These are phyloP conservation scores for Gossypium arboreum DNA, from an alignment of 345 rosid species.

Conservation along the genomic window DNA sequence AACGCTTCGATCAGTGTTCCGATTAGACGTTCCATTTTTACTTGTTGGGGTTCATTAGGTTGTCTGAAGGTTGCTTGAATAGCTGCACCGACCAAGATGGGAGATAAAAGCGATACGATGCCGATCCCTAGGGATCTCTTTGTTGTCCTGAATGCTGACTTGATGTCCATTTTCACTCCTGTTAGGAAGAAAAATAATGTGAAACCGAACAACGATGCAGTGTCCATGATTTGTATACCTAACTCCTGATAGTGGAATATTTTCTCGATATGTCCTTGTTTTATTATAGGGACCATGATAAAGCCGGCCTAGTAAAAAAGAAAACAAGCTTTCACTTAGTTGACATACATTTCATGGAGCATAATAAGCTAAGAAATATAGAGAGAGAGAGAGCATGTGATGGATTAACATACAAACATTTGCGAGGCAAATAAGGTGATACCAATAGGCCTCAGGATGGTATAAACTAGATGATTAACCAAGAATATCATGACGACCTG, in stretches of 20 bases:
- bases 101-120: conserved; percentile 20
- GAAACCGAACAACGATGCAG: conserved; percentile 35
- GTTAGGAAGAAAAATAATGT: conserved; percentile 39
- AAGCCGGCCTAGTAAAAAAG: conserved; percentile 23
- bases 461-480: conserved; percentile 15
- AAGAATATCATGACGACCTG: conserved; percentile 23
- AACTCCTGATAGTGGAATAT: background rate
- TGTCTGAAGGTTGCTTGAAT: background rate
- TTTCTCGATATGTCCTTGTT: background rate
- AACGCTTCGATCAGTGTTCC: conserved; percentile 20
- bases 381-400: too few relatives aligned
- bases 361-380: too few relatives aligned
- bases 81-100: conserved; percentile 5
- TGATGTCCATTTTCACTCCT: conserved; percentile 50
- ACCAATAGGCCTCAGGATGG: conserved; percentile 20
- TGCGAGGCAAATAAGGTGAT: conserved; percentile 31
- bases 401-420: conserved; percentile 24
- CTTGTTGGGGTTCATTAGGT: rapidly evolving
- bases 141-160: conserved; percentile 21
- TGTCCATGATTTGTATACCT: conserved; percentile 22
- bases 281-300: background rate
- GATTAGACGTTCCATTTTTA: background rate
- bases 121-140: conserved; percentile 30
- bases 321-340: too few relatives aligned
- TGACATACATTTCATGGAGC: too few relatives aligned